phyloP scores from a whole-genome alignment of 805 yeast species.

The Tetrapisispora phaffii region DNA sequence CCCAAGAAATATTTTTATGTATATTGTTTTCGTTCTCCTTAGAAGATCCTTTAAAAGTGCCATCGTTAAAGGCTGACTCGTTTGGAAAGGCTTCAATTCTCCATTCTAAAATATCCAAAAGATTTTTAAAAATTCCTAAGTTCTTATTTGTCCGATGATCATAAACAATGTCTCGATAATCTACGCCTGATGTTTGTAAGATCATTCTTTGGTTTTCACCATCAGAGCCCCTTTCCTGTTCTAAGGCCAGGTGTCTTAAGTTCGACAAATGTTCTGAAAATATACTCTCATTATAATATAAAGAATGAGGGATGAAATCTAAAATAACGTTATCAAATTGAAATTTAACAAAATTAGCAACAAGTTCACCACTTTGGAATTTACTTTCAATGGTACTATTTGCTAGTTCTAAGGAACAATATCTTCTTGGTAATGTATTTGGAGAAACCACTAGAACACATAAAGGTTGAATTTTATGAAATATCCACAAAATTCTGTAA shows the following conservation, averaged over 20 bases:
- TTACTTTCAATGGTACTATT: slow-evolving; percentile 74
- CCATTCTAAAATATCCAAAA: slow-evolving; percentile 69
- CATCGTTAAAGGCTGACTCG: slow-evolving; percentile 57
- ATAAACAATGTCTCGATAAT: slow-evolving; percentile 59
- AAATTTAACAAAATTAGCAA: slow-evolving; percentile 75
- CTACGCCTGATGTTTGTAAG: slow-evolving; percentile 73
- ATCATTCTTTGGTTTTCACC: slow-evolving; percentile 2
- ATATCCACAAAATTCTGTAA: slow-evolving; percentile 31
- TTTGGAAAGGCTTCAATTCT: slow-evolving; percentile 68
- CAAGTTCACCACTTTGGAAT: slow-evolving; percentile 68
- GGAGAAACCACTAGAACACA: slow-evolving; percentile 76
- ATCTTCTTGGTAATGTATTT: slow-evolving; percentile 72
- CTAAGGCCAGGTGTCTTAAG: slow-evolving; percentile 50
- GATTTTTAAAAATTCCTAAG: slow-evolving; percentile 58
- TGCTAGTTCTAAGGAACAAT: slow-evolving; percentile 73
- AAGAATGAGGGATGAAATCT: slow-evolving; percentile 29
- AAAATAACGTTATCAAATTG: slow-evolving; percentile 29
- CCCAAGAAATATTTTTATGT: slow-evolving; percentile 60
- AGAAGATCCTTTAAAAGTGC: slow-evolving; percentile 27
- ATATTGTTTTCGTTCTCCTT: slow-evolving; percentile 30
- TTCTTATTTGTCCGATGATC: slow-evolving; percentile 75
- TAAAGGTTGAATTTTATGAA: slow-evolving; percentile 68
- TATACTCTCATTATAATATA: slow-evolving; percentile 27
- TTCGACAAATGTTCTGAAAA: slow-evolving; percentile 48
- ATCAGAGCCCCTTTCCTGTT: slow-evolving; percentile 17